A percentile compares a stretch with the other conserved stretches of the same genome.
Conservation (phyloP, 2,329 filamentous ascomycete species). For the Aspergillaceae sp. region DNA sequence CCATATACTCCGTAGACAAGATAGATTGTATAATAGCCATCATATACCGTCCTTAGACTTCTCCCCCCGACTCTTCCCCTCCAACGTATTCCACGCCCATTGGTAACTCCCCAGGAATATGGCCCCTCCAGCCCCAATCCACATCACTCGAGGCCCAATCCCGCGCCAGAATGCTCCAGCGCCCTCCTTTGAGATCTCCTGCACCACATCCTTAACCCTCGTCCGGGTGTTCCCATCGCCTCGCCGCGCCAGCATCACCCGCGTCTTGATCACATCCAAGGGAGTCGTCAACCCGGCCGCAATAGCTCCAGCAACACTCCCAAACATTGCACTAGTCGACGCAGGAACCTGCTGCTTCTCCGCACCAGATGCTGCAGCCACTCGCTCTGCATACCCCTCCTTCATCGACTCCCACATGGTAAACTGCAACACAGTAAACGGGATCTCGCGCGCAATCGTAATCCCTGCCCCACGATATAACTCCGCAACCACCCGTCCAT, state of each 20-base stretch:
- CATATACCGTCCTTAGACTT: neutral
- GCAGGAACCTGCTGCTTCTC: conserved; percentile 50
- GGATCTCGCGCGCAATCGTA: conserved; percentile 90
- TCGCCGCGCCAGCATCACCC: conserved; percentile 80
- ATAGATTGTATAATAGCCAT: neutral
- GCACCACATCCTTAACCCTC: conserved; percentile 46
- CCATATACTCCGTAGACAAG: too few relatives aligned
- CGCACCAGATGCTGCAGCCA: conserved; percentile 24
- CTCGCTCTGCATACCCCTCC: conserved; percentile 36
- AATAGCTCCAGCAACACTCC: conserved; percentile 71
- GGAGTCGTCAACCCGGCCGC: conserved; percentile 87
- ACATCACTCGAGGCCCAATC: conserved; percentile 72
- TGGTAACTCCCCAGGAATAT: conserved; percentile 94
- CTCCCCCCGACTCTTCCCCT: conserved; percentile 27
- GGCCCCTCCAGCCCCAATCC: conserved; percentile 90
- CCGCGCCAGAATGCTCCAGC: conserved; percentile 40
- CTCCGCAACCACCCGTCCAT: conserved; percentile 61
- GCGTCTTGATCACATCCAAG: conserved; percentile 90
- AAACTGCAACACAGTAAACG: conserved; percentile 95
- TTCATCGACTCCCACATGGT: conserved; percentile 95
- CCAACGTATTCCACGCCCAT: conserved; percentile 69
- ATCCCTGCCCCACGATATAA: conserved; percentile 88
- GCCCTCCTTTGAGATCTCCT: conserved; percentile 51
- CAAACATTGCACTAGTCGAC: conserved; percentile 73
- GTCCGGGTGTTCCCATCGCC: conserved; percentile 40